Percentiles rank a stretch among this genome's conserved stretches.
These are phyloP conservation scores for Pythium oligandrum DNA, from an alignment of 352 stramenopile genomes.

Conservation along the genomic window DNA sequence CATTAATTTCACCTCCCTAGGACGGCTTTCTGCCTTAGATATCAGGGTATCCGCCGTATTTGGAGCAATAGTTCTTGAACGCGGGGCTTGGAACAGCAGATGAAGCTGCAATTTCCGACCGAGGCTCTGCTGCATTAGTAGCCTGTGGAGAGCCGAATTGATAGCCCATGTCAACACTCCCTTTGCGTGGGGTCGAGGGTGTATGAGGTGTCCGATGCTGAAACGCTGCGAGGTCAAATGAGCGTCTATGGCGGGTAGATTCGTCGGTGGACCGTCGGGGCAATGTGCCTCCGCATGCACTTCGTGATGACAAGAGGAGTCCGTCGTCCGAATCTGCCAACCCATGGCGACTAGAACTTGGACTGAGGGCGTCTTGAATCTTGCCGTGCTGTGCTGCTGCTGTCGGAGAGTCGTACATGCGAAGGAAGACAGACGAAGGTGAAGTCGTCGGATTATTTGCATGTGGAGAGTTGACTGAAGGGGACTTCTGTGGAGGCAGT, in stretches of 20 bases:
- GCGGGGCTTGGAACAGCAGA: constrained; percentile 14
- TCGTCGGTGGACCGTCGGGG: constrained; percentile 3
- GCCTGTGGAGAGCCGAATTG: constrained; percentile 1
- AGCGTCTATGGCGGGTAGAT: constrained; percentile 8
- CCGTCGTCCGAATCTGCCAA: background rate
- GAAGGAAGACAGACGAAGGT: constrained; percentile 54
- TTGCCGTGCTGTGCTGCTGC: constrained; percentile 30
- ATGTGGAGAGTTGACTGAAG: constrained; percentile 1
- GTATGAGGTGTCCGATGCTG: constrained; percentile 1
- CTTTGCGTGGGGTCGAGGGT: constrained; percentile 2
- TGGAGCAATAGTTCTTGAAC: constrained; percentile 83
- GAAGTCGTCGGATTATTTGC: constrained; percentile 15
- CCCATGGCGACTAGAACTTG: background rate
- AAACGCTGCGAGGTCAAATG: constrained; percentile 38
- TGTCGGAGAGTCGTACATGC: constrained; percentile 63
- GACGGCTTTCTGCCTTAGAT: background rate
- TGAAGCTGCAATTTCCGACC: too few species aligned
- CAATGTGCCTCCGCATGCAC: constrained; percentile 2
- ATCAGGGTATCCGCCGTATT: constrained; percentile 81
- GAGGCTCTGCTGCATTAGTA: background rate
- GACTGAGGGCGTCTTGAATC: background rate
- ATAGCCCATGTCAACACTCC: constrained; percentile 4
- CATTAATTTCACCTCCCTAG: too few species aligned
- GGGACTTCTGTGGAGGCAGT: background rate
- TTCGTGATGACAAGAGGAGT: constrained; percentile 1